Base-by-base conservation (phyloP, 495 filamentous ascomycete species). In the Aspergillus taichungensis region DNA sequence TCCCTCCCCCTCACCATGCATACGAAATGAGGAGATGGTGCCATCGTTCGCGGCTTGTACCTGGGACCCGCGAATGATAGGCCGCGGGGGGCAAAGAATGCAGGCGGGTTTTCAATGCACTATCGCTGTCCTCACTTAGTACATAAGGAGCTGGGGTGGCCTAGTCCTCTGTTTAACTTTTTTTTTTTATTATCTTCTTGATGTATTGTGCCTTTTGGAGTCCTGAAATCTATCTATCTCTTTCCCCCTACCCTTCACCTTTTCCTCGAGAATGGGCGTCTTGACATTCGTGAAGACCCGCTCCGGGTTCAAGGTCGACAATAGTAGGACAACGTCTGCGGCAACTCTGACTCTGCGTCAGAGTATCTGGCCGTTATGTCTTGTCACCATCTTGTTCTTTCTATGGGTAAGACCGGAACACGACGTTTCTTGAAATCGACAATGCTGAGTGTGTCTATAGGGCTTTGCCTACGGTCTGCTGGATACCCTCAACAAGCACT, bases 361-460 rank as follows among this genome's bases (percentile, higher is more conserved):
- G 55, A 78, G 75, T 45, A 52, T 81, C 33, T 60, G 69, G 53
- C 72, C 73, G 8, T 61, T 76, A 37, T 50, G 57, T 9, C 58
- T 78, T 6, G 72, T 64, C 46, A 72, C 66, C 14, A 73, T 80
- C 43, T 67, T 87, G n/a, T 87, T 85, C 66, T 86, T 89, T 60
- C 65, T 87, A 39, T 87, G 82, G 85, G 65, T 67, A 34, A 40
- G 30, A 37, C 14, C 11, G 11, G 6, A n/a, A 6, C 35, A 14
- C 10, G 18, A 10, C 30, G 11, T 3, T n/a, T 29, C 9, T 33
- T 14, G 12, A 30, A 0, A 6, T 24, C 12, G 14, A 42, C 46
- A 36, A 45, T 40, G 11, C 30, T 0, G 40, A 10, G 12, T 11
- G 6, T 14, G 50, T 56, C 28, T 57, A 14, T 53, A 73, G 74